phyloP scores from a whole-genome alignment of 441 rosid species.

The Brassica hybrid region DNA sequence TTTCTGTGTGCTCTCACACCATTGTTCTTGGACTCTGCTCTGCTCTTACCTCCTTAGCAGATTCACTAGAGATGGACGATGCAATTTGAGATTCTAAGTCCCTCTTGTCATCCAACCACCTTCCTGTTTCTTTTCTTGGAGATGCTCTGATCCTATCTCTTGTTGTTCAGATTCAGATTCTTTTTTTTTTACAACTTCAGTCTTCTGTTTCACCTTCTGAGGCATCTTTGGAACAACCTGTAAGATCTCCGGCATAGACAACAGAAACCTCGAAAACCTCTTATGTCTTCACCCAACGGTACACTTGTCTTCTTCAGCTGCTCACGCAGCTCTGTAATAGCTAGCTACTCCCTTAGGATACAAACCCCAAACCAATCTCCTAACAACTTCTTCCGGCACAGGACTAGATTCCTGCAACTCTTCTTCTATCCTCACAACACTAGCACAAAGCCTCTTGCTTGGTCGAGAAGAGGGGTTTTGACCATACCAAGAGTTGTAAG shows the following conservation, averaged over 20 bases:
- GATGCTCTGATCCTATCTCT: conserved; percentile 14
- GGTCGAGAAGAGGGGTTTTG: conserved; percentile 54
- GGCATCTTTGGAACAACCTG: conserved; percentile 42
- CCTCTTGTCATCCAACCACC: conserved; percentile 23
- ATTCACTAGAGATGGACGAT: conserved; percentile 31
- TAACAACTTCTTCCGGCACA: conserved; percentile 56
- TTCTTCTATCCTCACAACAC: conserved; percentile 6
- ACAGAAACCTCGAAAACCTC: conserved; percentile 64
- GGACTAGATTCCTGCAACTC: conserved; percentile 39
- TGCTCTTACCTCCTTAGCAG: conserved; percentile 37
- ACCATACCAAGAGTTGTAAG: conserved; percentile 91
- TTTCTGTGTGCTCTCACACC: not conserved
- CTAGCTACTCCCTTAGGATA: conserved; percentile 61
- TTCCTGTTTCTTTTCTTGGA: not conserved
- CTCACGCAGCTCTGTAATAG: conserved; percentile 52
- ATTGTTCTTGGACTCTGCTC: conserved; percentile 17
- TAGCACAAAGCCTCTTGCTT: conserved; percentile 30
- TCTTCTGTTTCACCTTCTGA: conserved; percentile 12
- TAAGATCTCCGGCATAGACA: conserved; percentile 68
- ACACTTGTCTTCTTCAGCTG: conserved; percentile 55
- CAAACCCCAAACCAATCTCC: conserved; percentile 48
- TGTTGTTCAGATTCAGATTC: conserved; percentile 17
- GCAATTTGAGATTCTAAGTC: conserved; percentile 29
- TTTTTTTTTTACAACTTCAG: conserved; percentile 22
- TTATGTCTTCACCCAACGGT: conserved; percentile 53